A percentile compares a stretch with the other conserved stretches of the same genome.
These are phyloP conservation scores for Dictyophora rubrovolvata DNA, from an alignment of 768 basidiomycete genomes.

Conservation along the genomic window DNA sequence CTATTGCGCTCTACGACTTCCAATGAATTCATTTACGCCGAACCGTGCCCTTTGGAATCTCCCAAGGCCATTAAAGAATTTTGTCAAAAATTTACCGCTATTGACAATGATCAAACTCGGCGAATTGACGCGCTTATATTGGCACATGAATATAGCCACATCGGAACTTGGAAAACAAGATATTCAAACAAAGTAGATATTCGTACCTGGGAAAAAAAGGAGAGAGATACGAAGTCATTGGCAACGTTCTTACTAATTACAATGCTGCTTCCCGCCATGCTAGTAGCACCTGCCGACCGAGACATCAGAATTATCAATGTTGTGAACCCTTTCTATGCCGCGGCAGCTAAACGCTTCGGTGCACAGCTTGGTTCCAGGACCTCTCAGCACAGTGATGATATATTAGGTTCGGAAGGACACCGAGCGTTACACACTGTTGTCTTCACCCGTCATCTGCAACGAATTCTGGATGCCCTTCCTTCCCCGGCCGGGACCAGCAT, in stretches of 20 bases:
- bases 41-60: conserved; percentile 63
- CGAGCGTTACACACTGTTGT: conserved; percentile 53
- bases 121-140: conserved; percentile 73
- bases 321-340: conserved; percentile 85
- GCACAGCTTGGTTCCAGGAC: conserved; percentile 19
- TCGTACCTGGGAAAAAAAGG: conserved; percentile 23
- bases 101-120: conserved; percentile 35
- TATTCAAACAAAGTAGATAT: conserved; percentile 19
- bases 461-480: conserved; percentile 74
- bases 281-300: conserved; percentile 77
- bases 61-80: conserved; percentile 61
- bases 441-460: conserved; percentile 71
- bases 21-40: conserved; percentile 73
- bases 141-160: conserved; percentile 63
- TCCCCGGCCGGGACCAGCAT: conserved; percentile 34
- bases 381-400: conserved; percentile 13
- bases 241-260: conserved; percentile 75
- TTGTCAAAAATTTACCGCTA: conserved; percentile 55
- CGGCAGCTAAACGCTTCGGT: conserved; percentile 44
- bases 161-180: conserved; percentile 37
- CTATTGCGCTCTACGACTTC: conserved; percentile 57
- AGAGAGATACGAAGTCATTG: conserved; percentile 41
- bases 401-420: conserved; percentile 46
- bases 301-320: conserved; percentile 85
- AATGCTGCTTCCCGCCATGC: conserved; percentile 65